These are phyloP conservation scores for Ceratocystis albifundus DNA, from an alignment of 2,329 filamentous ascomycete genomes.

Conservation along the genomic window DNA sequence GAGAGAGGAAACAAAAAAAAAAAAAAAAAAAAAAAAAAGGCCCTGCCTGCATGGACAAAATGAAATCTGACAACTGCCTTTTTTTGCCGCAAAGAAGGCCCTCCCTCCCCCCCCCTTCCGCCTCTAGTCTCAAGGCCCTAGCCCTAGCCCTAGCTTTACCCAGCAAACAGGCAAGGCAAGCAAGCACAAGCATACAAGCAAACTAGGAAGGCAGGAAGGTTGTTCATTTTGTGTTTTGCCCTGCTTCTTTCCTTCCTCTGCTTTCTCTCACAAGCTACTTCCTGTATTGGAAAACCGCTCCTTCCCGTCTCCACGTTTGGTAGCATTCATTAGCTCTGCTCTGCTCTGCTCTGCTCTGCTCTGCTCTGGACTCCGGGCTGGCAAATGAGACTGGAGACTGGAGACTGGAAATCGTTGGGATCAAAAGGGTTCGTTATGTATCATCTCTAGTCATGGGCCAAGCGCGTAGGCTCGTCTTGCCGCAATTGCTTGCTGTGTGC, in stretches of 20 bases:
- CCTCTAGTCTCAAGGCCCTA: no score
- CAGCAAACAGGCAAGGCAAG: no score
- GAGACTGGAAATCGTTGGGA: no score
- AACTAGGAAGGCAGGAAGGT: no score
- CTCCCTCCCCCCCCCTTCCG: no score
- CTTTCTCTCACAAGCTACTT: not conserved
- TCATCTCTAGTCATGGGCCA: not conserved
- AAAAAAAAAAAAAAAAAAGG: not conserved
- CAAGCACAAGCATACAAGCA: no score
- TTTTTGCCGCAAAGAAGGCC: not conserved
- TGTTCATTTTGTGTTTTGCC: no score
- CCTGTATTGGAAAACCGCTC: not conserved
- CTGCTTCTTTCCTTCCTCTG: not conserved
- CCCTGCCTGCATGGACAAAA: no score
- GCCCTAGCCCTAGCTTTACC: no score
- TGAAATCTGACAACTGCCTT: not conserved
- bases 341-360: no score
- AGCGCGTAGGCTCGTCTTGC: no score
- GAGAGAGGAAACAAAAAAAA: not conserved
- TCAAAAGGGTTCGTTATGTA: not conserved
- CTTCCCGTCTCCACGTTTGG: conserved; percentile 3
- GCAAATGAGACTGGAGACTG: not conserved
- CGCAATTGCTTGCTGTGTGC: not conserved
- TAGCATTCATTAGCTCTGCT: not conserved
- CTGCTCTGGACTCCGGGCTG: not conserved